phyloP scores from a whole-genome alignment of 1,284 basidiomycete genomes.

The Rhizoctonia solani region DNA sequence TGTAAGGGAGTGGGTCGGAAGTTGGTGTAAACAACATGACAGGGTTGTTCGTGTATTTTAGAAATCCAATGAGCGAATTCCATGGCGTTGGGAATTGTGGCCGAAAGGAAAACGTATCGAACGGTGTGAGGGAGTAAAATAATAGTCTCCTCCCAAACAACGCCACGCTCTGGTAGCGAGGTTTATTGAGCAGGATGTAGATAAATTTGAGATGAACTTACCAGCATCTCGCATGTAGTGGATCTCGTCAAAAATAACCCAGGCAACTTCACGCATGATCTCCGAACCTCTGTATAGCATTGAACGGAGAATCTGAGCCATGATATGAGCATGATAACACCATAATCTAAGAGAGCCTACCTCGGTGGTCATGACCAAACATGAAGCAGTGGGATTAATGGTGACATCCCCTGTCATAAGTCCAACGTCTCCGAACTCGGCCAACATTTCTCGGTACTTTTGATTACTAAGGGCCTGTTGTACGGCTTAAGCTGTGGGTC shows the following conservation, averaged over 20 bases:
- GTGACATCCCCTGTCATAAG: slow-evolving; percentile 99
- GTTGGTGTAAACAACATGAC: slow-evolving; percentile 99
- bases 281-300: slow-evolving; percentile 99
- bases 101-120: slow-evolving; percentile 98
- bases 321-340: not conserved
- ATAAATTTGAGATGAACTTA: slow-evolving; percentile 39
- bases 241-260: slow-evolving; percentile 99
- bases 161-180: slow-evolving; percentile 62
- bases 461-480: slow-evolving; percentile 92
- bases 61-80: slow-evolving; percentile 99
- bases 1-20: slow-evolving; percentile 98
- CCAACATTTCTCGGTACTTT: slow-evolving; percentile 97
- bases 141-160: slow-evolving; percentile 91
- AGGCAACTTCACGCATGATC: slow-evolving; percentile 99
- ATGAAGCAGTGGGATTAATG: slow-evolving; percentile 95
- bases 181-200: not conserved
- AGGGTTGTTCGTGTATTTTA: slow-evolving; percentile 95
- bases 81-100: slow-evolving; percentile 99
- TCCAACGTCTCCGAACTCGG: slow-evolving; percentile 96
- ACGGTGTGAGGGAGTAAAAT: slow-evolving; percentile 96
- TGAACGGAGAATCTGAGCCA: slow-evolving; percentile 85
- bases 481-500: not conserved
- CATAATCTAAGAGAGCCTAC: slow-evolving; percentile 52
- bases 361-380: slow-evolving; percentile 99
- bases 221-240: slow-evolving; percentile 99